Percentiles rank a stretch among this genome's conserved stretches.
phyloP scores from a whole-genome alignment of 306 rosid genomes.

The Vigna reflexopilosa region DNA sequence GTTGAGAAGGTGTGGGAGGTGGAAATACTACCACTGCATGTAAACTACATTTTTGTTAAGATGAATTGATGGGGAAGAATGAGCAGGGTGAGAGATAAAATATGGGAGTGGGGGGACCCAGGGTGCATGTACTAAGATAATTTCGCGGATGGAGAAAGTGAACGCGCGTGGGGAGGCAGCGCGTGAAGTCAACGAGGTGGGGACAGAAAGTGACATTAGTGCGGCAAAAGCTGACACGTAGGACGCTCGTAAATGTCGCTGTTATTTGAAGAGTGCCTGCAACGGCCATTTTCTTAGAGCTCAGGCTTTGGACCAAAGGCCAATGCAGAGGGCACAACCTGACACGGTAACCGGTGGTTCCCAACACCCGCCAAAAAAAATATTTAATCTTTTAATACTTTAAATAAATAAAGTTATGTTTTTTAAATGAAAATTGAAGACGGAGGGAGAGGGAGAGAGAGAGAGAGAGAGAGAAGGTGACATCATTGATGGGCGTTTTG shows the following conservation, averaged over 20 bases:
- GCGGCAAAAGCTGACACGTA: constrained; percentile 80
- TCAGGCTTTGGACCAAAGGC: constrained; percentile 44
- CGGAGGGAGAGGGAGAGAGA: too few relatives aligned
- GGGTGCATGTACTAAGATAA: constrained; percentile 45
- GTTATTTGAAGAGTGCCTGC: constrained; percentile 56
- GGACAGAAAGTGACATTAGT: constrained; percentile 60
- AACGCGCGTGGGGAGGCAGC: not conserved
- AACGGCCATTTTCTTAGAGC: constrained; percentile 51
- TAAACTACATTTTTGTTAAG: too few relatives aligned
- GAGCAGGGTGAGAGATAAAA: not conserved
- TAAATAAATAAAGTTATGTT: too few relatives aligned
- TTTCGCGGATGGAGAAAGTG: constrained; percentile 42
- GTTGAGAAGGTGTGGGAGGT: too few relatives aligned
- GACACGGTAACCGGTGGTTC: constrained; percentile 49
- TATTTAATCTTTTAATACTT: too few relatives aligned
- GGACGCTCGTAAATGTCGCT: constrained; percentile 93
- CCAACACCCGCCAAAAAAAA: constrained; percentile 28
- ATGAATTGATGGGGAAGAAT: not conserved
- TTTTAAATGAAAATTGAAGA: not conserved
- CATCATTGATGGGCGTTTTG: too few relatives aligned
- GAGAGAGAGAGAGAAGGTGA: not conserved
- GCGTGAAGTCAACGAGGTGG: constrained; percentile 56
- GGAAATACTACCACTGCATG: too few relatives aligned
- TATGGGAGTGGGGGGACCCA: constrained; percentile 45
- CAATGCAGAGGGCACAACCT: constrained; percentile 30